phyloP scores from a whole-genome alignment of 257 asterid species.

The Scutellaria baicalensis region DNA sequence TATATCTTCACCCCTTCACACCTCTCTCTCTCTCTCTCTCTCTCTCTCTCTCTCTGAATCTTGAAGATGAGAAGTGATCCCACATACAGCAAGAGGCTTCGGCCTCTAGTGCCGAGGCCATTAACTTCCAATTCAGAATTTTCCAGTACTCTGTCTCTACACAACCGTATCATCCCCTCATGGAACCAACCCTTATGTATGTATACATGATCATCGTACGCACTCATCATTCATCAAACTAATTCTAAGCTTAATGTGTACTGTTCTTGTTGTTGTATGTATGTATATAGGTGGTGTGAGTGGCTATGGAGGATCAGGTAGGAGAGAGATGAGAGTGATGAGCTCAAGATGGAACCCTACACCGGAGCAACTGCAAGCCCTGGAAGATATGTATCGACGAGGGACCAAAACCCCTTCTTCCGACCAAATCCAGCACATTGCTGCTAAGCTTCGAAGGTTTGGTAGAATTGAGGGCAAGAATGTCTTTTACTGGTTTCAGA shows the following conservation, averaged over 20 bases:
- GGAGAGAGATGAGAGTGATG: conserved; percentile 8
- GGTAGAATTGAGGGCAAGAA: conserved; percentile 73
- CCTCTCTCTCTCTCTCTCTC: no score
- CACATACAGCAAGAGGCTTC: background rate
- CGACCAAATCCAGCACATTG: conserved; percentile 57
- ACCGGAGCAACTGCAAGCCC: conserved; percentile 58
- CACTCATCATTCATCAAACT: background rate
- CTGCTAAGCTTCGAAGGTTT: conserved; percentile 43
- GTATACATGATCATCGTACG: background rate
- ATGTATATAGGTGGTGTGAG: conserved; percentile 1
- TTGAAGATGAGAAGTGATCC: background rate
- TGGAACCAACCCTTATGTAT: conserved; percentile 9
- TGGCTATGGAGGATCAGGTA: conserved; percentile 13
- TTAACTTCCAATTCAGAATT: background rate
- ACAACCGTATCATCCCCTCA: conserved; percentile 21
- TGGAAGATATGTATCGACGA: conserved; percentile 56
- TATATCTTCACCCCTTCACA: no score
- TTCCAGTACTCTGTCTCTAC: conserved; percentile 1
- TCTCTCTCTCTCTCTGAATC: background rate
- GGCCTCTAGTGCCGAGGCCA: conserved; percentile 28
- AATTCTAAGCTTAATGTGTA: no score
- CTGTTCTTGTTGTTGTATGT: background rate
- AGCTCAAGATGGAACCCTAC: conserved; percentile 77
- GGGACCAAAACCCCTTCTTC: conserved; percentile 61
- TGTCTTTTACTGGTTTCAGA: conserved; percentile 83